Conservation (phyloP, 345 rosid species). For the Eucalyptus urophylla region DNA sequence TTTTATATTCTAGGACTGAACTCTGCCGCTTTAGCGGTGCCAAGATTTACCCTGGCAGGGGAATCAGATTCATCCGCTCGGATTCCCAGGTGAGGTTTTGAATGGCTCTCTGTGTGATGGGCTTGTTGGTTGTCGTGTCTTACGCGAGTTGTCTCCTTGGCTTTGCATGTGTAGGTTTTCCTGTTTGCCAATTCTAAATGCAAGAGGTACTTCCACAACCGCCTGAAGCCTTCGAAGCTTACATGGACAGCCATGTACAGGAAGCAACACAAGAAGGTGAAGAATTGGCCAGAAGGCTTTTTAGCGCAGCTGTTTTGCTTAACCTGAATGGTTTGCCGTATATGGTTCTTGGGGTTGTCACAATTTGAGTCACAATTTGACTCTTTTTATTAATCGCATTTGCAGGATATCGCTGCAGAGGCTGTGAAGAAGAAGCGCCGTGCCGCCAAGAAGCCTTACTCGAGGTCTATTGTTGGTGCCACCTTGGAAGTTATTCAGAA, state of each 20-base stretch:
- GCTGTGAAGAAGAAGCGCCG: slow-evolving; percentile 3
- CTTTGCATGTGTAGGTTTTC: slow-evolving; percentile 43
- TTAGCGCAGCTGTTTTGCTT: neutral
- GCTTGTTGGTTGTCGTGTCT: neutral
- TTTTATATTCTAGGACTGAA: slow-evolving; percentile 26
- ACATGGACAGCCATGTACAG: slow-evolving; percentile 73
- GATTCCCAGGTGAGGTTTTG: slow-evolving; percentile 51
- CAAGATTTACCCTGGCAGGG: slow-evolving; percentile 65
- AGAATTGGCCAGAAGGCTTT: neutral
- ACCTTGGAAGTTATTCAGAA: slow-evolving; percentile 11
- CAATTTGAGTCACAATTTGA: neutral
- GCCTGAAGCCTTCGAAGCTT: slow-evolving; percentile 87
- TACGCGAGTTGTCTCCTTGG: neutral
- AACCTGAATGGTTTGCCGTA: neutral
- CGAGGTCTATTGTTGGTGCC: slow-evolving; percentile 11
- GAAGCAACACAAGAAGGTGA: slow-evolving; percentile 68
- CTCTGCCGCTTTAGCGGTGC: slow-evolving; percentile 71
- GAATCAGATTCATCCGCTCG: slow-evolving; percentile 59
- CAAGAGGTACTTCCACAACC: slow-evolving; percentile 89
- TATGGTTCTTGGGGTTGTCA: neutral
- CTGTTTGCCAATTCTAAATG: slow-evolving; percentile 82
- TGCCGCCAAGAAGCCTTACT: neutral
- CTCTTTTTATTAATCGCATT: neutral
- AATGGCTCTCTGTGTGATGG: neutral
- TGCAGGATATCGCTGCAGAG: slow-evolving; percentile 2